phyloP scores from a whole-genome alignment of 1,284 basidiomycete species.

The Fomitopsis betulina region DNA sequence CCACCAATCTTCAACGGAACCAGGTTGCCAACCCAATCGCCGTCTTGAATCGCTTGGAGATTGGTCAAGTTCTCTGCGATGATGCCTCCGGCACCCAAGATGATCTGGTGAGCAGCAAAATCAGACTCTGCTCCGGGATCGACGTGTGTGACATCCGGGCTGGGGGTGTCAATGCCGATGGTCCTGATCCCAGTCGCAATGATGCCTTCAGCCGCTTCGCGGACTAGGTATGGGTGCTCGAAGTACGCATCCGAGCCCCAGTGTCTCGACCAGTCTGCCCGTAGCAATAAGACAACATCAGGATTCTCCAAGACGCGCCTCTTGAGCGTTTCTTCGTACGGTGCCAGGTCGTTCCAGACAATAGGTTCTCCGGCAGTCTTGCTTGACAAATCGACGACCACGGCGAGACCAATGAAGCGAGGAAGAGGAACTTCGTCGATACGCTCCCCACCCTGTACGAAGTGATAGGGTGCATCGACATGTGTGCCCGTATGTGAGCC shows the following conservation, averaged over 20 bases:
- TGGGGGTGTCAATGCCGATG: conserved; percentile 59
- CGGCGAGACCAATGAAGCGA: conserved; percentile 45
- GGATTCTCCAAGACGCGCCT: conserved; percentile 4
- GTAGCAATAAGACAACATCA: conserved; percentile 22
- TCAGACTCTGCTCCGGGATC: conserved; percentile 24
- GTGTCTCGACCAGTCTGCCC: conserved; percentile 30
- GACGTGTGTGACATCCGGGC: conserved; percentile 55
- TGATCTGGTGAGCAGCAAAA: conserved; percentile 49
- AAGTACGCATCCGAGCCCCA: conserved; percentile 51
- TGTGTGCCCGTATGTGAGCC: conserved; percentile 68
- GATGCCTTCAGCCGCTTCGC: conserved; percentile 45
- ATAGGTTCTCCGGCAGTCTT: conserved; percentile 41
- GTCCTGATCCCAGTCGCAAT: conserved; percentile 45
- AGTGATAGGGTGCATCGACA: conserved; percentile 72
- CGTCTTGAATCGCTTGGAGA: conserved; percentile 35
- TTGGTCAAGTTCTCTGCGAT: conserved; percentile 69
- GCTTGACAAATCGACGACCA: conserved; percentile 44
- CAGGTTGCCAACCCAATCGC: conserved; percentile 45
- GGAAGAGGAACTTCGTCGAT: conserved; percentile 52
- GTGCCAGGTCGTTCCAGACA: conserved; percentile 44
- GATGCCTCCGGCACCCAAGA: conserved; percentile 52
- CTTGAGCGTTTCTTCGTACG: conserved; percentile 25
- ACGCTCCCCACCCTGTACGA: conserved; percentile 46
- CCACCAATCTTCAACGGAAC: conserved; percentile 51
- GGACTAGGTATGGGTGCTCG: conserved; percentile 59